Percentiles rank a stretch among this genome's conserved stretches.
phyloP scores from a whole-genome alignment of 1,284 basidiomycete species.

The Cystobasidiaceae sp. region DNA sequence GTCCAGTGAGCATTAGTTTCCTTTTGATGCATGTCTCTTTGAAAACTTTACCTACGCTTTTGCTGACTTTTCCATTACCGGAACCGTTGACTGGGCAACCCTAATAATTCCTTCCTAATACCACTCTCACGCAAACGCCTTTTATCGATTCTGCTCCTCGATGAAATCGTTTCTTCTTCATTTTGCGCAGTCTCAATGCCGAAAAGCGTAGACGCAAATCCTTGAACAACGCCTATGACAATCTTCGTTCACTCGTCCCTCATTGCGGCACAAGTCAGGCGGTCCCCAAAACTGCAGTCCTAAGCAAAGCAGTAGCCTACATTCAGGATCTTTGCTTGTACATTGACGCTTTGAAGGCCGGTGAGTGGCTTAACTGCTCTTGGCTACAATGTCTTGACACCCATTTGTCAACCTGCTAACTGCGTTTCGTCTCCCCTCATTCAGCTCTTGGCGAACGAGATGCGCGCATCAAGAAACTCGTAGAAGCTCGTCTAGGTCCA shows the following conservation, averaged over 20 bases:
- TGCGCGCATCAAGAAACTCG: neutral
- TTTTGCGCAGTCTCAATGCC: neutral
- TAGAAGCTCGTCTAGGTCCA: neutral
- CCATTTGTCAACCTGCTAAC: no score
- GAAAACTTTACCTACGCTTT: no score
- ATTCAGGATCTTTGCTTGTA: neutral
- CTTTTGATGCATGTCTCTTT: no score
- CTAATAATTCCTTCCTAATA: no score
- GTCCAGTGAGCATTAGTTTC: no score
- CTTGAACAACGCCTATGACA: neutral
- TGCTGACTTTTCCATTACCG: no score
- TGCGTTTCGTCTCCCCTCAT: neutral
- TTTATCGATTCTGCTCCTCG: no score
- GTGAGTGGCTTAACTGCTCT: neutral
- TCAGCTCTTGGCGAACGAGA: neutral
- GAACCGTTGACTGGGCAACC: no score
- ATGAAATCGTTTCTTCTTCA: no score
- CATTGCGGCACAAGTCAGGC: neutral
- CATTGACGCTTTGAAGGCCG: neutral
- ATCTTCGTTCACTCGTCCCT: neutral
- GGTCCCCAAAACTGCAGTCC: neutral
- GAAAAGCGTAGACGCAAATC: neutral
- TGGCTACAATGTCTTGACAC: neutral
- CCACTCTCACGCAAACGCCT: no score
- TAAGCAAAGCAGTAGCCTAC: neutral